phyloP scores from a whole-genome alignment of 2,329 filamentous ascomycete species.

The Penicillium sumatraense region DNA sequence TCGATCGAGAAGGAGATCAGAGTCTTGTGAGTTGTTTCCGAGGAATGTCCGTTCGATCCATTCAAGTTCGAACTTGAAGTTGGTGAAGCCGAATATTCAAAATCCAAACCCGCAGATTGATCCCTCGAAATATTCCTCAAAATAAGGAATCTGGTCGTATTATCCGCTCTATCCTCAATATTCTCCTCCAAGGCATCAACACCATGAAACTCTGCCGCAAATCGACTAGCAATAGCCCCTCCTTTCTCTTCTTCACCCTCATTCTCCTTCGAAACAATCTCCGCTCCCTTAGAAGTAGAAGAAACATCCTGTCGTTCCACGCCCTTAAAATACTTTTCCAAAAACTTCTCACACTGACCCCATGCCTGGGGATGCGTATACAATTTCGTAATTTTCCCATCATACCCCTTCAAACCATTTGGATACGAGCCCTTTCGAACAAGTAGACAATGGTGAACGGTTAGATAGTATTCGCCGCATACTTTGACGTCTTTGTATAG shows the following conservation, averaged over 20 bases:
- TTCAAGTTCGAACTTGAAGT: constrained; percentile 8
- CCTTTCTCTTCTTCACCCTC: constrained; percentile 61
- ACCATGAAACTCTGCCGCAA: constrained; percentile 71
- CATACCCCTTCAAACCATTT: constrained; percentile 43
- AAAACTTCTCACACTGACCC: constrained; percentile 82
- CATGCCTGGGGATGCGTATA: constrained; percentile 97
- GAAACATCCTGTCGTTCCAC: constrained; percentile 82
- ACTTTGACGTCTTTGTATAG: constrained; percentile 72
- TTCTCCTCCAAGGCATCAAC: constrained; percentile 67
- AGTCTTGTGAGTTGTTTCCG: constrained; percentile 61
- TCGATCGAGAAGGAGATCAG: constrained; percentile 83
- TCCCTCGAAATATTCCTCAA: constrained; percentile 42
- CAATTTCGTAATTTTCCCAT: constrained; percentile 68
- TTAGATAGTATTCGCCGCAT: constrained; percentile 81
- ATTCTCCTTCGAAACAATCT: constrained; percentile 66
- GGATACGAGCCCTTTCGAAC: constrained; percentile 44
- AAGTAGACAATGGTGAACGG: constrained; percentile 86
- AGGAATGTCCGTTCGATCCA: background rate
- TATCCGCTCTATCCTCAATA: constrained; percentile 53
- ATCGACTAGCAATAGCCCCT: constrained; percentile 77
- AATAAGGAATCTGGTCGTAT: constrained; percentile 54
- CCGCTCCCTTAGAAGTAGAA: constrained; percentile 83
- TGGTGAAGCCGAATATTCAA: constrained; percentile 11
- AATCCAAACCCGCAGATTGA: constrained; percentile 22
- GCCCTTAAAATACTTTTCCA: constrained; percentile 70